These are phyloP conservation scores for Conticribra guillardii DNA, from an alignment of 108 stramenopile genomes.

Conservation along the genomic window DNA sequence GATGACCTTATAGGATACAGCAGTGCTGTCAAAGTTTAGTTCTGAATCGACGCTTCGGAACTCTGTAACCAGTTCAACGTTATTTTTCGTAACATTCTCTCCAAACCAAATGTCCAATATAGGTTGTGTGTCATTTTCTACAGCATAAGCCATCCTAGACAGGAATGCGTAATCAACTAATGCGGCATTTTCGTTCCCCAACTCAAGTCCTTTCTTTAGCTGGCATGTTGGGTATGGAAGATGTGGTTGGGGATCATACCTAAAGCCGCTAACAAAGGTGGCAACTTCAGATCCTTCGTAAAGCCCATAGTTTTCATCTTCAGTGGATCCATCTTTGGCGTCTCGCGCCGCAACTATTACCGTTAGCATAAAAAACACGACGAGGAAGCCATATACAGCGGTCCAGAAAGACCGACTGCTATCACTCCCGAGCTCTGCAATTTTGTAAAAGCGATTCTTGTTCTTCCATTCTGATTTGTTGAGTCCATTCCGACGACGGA, in stretches of 20 bases:
- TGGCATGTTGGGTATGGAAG: conserved; percentile 43
- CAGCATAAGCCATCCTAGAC: conserved; percentile 51
- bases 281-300: conserved; percentile 3
- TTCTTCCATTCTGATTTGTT: conserved; percentile 20
- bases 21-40: conserved; percentile 26
- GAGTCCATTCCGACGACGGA: background rate
- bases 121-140: conserved; percentile 39
- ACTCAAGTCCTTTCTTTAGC: conserved; percentile 26
- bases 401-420: conserved; percentile 31
- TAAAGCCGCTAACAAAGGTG: conserved; percentile 25
- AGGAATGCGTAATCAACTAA: conserved; percentile 60
- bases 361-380: conserved; percentile 32
- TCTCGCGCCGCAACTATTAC: conserved; percentile 20
- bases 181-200: conserved; percentile 9
- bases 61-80: conserved; percentile 44
- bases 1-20: conserved; percentile 63
- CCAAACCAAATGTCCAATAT: conserved; percentile 65
- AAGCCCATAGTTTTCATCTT: conserved; percentile 16
- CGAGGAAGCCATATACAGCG: background rate
- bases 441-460: conserved; percentile 29
- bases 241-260: conserved; percentile 13
- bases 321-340: conserved; percentile 1
- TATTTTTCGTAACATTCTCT: conserved; percentile 33
- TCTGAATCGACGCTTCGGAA: too few relatives aligned
- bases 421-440: conserved; percentile 29